Evolutionary conservation across 352 stramenopile genomes (phyloP).

Genomic region (Phytophthora gonapodyides): DNA sequence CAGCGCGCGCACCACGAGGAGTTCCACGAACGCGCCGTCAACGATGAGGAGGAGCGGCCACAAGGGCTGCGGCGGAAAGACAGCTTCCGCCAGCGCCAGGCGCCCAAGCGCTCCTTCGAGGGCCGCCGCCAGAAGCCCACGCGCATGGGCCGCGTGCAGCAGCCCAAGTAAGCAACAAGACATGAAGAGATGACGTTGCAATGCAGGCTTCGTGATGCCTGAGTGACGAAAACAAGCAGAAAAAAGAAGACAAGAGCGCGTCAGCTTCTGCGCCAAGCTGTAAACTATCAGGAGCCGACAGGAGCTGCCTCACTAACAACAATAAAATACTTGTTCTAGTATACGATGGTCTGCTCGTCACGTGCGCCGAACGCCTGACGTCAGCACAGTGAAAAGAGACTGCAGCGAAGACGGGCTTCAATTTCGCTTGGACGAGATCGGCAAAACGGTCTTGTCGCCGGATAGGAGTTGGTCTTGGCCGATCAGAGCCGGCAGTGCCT

Average conservation of each 20-base stretch:
- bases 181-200: background rate
- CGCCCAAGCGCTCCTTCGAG: constrained; percentile 51
- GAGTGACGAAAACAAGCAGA: constrained; percentile 17
- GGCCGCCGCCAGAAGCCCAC: constrained; percentile 54
- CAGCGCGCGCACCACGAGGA: constrained; percentile 65
- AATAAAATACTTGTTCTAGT: constrained; percentile 13
- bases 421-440: too few relatives aligned
- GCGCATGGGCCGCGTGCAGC: constrained; percentile 64
- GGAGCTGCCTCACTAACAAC: constrained; percentile 20
- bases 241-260: constrained; percentile 17
- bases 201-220: background rate
- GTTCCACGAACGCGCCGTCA: constrained; percentile 58
- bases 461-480: too few relatives aligned
- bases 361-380: background rate
- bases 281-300: constrained; percentile 33
- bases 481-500: too few relatives aligned
- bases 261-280: constrained; percentile 26
- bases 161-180: constrained; percentile 54
- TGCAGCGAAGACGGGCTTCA: too few relatives aligned
- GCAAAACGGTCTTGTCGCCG: too few relatives aligned
- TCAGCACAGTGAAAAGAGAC: background rate
- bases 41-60: constrained; percentile 57
- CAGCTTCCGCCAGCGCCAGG: constrained; percentile 43
- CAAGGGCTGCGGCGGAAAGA: constrained; percentile 53
- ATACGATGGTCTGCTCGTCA: background rate